Percentiles rank a stretch among this genome's conserved stretches.
Conservation (phyloP, 192 early-diverging fungal species). For the Mortierella claussenii region DNA sequence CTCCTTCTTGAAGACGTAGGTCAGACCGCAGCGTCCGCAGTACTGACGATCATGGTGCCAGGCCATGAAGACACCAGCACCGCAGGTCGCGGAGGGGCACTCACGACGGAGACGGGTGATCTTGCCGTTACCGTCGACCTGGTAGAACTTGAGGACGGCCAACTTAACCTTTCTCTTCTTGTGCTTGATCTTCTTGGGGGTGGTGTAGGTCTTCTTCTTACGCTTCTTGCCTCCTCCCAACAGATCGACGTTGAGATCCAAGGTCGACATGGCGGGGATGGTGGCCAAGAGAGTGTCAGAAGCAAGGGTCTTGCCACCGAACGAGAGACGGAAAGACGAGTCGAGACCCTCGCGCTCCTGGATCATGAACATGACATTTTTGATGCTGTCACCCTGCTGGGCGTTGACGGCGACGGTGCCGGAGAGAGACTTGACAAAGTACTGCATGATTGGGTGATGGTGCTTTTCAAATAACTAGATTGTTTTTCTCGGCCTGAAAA, state of each 20-base stretch:
- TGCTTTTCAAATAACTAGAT: conserved; percentile 67
- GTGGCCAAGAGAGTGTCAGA: conserved; percentile 30
- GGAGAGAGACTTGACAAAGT: conserved; percentile 72
- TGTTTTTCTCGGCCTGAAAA: conserved; percentile 59
- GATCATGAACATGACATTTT: conserved; percentile 66
- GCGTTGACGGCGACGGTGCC: conserved; percentile 70
- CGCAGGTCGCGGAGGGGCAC: conserved; percentile 96
- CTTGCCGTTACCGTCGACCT: conserved; percentile 97
- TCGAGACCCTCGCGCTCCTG: conserved; percentile 63
- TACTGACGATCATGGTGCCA: conserved; percentile 98
- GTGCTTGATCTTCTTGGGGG: conserved; percentile 99
- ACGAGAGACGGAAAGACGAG: conserved; percentile 58
- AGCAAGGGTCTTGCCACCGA: conserved; percentile 58
- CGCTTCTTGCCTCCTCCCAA: conserved; percentile 97
- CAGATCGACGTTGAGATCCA: conserved; percentile 61
- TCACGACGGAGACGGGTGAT: conserved; percentile 98
- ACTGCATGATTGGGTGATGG: conserved; percentile 57
- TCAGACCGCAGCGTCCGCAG: conserved; percentile 97
- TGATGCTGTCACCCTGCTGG: conserved; percentile 56
- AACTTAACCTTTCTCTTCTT: conserved; percentile 99
- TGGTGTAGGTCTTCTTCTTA: conserved; percentile 99
- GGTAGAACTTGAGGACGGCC: conserved; percentile 99
- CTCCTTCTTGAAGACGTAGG: conserved; percentile 94
- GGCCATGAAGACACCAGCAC: conserved; percentile 99
- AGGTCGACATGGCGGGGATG: conserved; percentile 53